Evolutionary conservation across 1,284 basidiomycete species (phyloP).

Genomic region (Tilletiaria anomala): DNA sequence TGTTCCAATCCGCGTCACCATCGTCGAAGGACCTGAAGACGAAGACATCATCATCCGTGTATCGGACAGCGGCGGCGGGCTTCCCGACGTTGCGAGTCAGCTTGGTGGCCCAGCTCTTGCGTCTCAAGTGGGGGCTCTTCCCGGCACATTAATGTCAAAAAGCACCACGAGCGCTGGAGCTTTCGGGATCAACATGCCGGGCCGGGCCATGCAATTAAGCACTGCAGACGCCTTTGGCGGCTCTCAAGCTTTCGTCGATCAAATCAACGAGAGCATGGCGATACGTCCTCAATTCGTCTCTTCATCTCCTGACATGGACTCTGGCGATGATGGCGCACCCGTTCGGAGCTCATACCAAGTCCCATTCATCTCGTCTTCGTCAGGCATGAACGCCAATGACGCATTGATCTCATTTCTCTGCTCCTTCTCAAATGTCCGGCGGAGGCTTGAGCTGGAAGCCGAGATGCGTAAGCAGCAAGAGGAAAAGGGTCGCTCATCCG

Average conservation of each 20-base stretch:
- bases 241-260: too few species aligned
- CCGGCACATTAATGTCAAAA: constrained; percentile 1
- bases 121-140: constrained; percentile 4
- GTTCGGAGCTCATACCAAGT: not conserved
- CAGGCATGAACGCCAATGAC: not conserved
- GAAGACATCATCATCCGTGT: constrained; percentile 36
- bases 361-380: not conserved
- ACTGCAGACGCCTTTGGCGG: too few species aligned
- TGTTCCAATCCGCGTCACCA: constrained; percentile 20
- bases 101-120: not conserved
- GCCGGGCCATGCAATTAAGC: too few species aligned
- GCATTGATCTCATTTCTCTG: constrained; percentile 9
- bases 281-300: too few species aligned
- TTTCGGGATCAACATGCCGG: too few species aligned
- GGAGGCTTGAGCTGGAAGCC: constrained; percentile 21
- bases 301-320: not conserved
- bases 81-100: not conserved
- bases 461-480: constrained; percentile 1
- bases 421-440: constrained; percentile 24
- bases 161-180: too few species aligned
- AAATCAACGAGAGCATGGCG: too few species aligned
- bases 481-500: too few species aligned
- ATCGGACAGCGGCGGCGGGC: constrained; percentile 21
- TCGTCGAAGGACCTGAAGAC: constrained; percentile 29
- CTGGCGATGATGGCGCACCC: not conserved